phyloP scores from a whole-genome alignment of 2,329 filamentous ascomycete genomes.

The Zymoseptoria crescenta region DNA sequence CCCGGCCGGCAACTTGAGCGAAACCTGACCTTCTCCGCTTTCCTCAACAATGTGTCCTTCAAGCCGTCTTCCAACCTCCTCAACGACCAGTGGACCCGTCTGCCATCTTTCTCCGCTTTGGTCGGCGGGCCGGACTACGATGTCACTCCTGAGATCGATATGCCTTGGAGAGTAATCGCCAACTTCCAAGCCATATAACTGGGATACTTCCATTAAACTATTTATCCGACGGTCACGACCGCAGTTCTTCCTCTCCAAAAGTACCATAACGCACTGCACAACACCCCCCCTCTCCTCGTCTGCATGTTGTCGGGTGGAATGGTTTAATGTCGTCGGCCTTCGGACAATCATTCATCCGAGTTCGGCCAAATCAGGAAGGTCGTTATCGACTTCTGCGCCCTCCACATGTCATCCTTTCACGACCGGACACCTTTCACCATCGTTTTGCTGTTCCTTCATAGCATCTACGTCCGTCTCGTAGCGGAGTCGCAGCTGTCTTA shows the following conservation, averaged over 20 bases:
- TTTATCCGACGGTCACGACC: no score
- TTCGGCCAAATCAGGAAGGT: constrained; percentile 9
- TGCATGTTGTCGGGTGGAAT: no score
- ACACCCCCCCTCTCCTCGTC: no score
- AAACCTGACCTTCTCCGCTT: constrained; percentile 37
- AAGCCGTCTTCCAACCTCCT: constrained; percentile 39
- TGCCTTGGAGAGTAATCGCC: no score
- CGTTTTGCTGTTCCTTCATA: background rate
- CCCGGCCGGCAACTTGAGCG: constrained; percentile 46
- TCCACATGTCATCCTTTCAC: background rate
- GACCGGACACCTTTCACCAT: background rate
- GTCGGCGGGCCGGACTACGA: constrained; percentile 30
- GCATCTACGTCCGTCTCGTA: background rate
- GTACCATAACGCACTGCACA: no score
- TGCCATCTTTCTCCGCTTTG: constrained; percentile 26
- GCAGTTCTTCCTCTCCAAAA: no score
- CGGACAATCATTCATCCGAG: background rate
- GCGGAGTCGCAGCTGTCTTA: no score
- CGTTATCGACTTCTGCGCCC: background rate
- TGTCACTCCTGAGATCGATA: constrained; percentile 27
- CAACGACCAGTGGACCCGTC: constrained; percentile 14
- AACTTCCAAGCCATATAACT: no score
- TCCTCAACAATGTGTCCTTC: constrained; percentile 29
- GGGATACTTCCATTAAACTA: no score
- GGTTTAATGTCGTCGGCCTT: background rate